Evolutionary conservation across 441 rosid species (phyloP).

Genomic region (Dalechampia spathulata): DNA sequence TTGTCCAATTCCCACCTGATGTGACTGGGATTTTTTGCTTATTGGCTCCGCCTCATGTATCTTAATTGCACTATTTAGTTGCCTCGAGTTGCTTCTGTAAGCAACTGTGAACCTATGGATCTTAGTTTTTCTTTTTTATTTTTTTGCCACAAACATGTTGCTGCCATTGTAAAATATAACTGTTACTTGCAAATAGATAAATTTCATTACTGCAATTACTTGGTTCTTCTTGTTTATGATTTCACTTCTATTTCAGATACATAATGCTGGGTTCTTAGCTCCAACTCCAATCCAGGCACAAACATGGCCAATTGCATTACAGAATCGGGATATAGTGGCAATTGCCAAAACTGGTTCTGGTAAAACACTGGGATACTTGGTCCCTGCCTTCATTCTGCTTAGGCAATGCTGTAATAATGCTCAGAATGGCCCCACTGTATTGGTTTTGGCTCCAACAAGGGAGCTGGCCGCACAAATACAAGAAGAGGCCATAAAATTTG

Average conservation of each 20-base stretch:
- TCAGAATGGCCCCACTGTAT: slow-evolving; percentile 77
- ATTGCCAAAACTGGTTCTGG: slow-evolving; percentile 99
- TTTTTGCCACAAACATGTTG: slow-evolving; percentile 11
- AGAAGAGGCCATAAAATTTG: slow-evolving; percentile 78
- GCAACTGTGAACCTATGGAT: slow-evolving; percentile 48
- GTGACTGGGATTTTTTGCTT: slow-evolving; percentile 59
- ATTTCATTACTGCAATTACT: neutral
- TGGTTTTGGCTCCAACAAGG: slow-evolving; percentile 91
- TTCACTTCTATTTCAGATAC: slow-evolving; percentile 43
- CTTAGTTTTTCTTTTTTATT: slow-evolving; percentile 14
- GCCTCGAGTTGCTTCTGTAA: slow-evolving; percentile 84
- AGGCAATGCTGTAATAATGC: slow-evolving; percentile 57
- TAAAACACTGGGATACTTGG: slow-evolving; percentile 90
- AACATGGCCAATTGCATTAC: slow-evolving; percentile 96
- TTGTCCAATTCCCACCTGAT: slow-evolving; percentile 71
- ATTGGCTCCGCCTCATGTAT: slow-evolving; percentile 62
- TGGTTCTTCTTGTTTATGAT: slow-evolving; percentile 15
- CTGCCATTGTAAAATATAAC: neutral
- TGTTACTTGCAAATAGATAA: slow-evolving; percentile 1
- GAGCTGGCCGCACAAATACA: slow-evolving; percentile 98
- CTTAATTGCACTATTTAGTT: slow-evolving; percentile 63
- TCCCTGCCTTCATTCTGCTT: slow-evolving; percentile 83
- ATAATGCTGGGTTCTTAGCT: slow-evolving; percentile 71
- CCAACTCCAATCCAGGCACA: slow-evolving; percentile 99
- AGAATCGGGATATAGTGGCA: slow-evolving; percentile 84